These are phyloP conservation scores for Colletotrichum cereale DNA, from an alignment of 2,329 filamentous ascomycete species.

Conservation along the genomic window DNA sequence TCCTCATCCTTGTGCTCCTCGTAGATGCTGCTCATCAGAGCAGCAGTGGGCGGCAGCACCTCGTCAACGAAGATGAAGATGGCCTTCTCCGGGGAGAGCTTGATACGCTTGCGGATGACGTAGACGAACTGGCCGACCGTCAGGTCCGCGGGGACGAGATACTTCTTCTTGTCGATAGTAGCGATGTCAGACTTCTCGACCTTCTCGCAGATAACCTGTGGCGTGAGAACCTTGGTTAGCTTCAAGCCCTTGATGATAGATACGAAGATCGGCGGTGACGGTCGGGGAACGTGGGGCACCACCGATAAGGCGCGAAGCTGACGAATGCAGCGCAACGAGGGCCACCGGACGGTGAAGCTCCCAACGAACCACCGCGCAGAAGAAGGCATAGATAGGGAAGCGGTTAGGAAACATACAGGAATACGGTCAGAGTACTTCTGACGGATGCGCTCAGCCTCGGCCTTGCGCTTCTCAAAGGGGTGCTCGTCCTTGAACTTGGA, in stretches of 20 bases:
- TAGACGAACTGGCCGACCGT: conserved; percentile 99
- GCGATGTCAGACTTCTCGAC: conserved; percentile 99
- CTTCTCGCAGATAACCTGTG: conserved; percentile 98
- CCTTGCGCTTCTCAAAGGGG: conserved; percentile 99
- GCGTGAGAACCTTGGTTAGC: conserved; percentile 42
- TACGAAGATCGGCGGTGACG: conserved; percentile 36
- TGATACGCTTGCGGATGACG: conserved; percentile 99
- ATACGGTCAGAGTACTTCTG: conserved; percentile 99
- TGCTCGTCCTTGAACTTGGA: conserved; percentile 99
- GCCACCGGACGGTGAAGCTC: conserved; percentile 4
- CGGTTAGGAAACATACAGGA: conserved; percentile 74
- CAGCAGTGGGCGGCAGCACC: conserved; percentile 94
- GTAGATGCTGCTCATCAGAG: conserved; percentile 99
- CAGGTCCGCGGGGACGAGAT: conserved; percentile 95
- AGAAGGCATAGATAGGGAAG: background rate
- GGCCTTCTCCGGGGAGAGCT: conserved; percentile 99
- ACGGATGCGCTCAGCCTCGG: conserved; percentile 98
- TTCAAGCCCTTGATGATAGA: background rate
- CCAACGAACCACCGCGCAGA: background rate
- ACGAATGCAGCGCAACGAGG: conserved; percentile 8
- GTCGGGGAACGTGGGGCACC: conserved; percentile 33
- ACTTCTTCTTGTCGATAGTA: conserved; percentile 99
- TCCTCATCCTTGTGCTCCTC: conserved; percentile 96
- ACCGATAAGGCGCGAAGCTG: conserved; percentile 32
- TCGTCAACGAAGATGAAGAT: conserved; percentile 99